Percentiles rank a stretch among this genome's conserved stretches.
phyloP scores from a whole-genome alignment of 169 alveolate species.

The Plasmodium blacklocki region DNA sequence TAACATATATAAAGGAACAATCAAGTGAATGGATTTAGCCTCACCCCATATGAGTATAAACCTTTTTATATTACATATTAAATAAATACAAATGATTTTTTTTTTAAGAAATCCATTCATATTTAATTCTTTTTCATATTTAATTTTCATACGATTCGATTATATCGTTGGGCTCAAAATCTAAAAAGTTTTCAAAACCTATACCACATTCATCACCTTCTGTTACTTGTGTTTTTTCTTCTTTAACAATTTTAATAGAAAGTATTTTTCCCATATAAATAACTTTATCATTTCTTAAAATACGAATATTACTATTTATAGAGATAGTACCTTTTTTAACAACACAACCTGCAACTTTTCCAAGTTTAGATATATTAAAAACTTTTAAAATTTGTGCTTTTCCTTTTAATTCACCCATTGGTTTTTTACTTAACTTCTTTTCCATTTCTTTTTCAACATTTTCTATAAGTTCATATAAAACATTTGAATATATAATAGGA shows the following conservation, averaged over 20 bases:
- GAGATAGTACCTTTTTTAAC: constrained; percentile 45
- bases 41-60: too few species aligned
- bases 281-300: constrained; percentile 33
- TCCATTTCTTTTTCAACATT: constrained; percentile 24
- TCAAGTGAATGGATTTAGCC: too few species aligned
- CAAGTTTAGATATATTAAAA: constrained; percentile 44
- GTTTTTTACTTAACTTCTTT: constrained; percentile 50
- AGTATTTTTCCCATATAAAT: constrained; percentile 33
- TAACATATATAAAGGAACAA: too few species aligned
- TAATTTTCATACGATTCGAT: constrained; percentile 70
- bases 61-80: too few species aligned
- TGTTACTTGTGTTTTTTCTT: constrained; percentile 41
- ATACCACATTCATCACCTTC: constrained; percentile 68
- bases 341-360: constrained; percentile 67
- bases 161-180: constrained; percentile 26
- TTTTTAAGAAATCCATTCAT: too few species aligned
- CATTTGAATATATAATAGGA: constrained; percentile 34
- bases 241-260: constrained; percentile 53
- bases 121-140: too few species aligned
- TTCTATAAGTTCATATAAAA: constrained; percentile 32
- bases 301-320: constrained; percentile 46
- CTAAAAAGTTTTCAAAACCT: constrained; percentile 45
- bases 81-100: too few species aligned
- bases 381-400: constrained; percentile 47
- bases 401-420: constrained; percentile 40